Percentiles rank a stretch among this genome's conserved stretches.
Conservation (phyloP, 2,329 filamentous ascomycete genomes). For the Ustulina deusta region DNA sequence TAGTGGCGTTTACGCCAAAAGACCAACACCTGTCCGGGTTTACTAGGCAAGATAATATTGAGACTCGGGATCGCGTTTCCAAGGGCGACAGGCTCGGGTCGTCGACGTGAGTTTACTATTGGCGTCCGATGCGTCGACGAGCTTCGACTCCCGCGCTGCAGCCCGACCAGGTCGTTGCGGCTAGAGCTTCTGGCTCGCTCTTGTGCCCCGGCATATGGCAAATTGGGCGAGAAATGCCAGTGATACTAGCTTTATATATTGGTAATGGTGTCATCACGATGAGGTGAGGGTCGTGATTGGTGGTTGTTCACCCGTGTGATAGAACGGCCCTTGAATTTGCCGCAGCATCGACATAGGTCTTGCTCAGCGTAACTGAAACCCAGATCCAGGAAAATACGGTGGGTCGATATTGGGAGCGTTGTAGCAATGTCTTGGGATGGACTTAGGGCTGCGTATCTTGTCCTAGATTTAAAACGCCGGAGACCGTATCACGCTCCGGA, state of each 20-base stretch:
- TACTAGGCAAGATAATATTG: not conserved
- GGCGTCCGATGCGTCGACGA: not conserved
- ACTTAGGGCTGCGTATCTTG: conserved; percentile 38
- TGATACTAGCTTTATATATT: not conserved
- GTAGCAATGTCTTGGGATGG: conserved; percentile 40
- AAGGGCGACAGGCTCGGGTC: not conserved
- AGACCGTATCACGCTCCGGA: conserved; percentile 37
- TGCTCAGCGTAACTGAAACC: conserved; percentile 35
- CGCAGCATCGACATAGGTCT: not conserved
- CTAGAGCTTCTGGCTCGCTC: conserved; percentile 9
- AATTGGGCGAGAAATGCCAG: conserved; percentile 27
- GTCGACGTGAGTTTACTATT: not conserved
- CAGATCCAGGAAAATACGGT: conserved; percentile 11
- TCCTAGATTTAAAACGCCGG: conserved; percentile 39
- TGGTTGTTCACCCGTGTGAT: conserved; percentile 32
- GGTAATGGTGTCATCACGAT: conserved; percentile 1
- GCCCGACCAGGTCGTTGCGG: conserved; percentile 32
- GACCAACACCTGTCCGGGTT: no score
- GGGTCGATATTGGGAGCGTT: not conserved
- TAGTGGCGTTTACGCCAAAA: not conserved
- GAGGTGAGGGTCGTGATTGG: conserved; percentile 14
- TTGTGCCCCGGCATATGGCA: conserved; percentile 36
- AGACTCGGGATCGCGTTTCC: not conserved
- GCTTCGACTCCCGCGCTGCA: conserved; percentile 10
- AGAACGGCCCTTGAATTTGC: not conserved